Evolutionary conservation across 768 basidiomycete genomes (phyloP), one percentile per base, ranked within the genome.

Genomic region (Candolleomyces aberdarensis): DNA sequence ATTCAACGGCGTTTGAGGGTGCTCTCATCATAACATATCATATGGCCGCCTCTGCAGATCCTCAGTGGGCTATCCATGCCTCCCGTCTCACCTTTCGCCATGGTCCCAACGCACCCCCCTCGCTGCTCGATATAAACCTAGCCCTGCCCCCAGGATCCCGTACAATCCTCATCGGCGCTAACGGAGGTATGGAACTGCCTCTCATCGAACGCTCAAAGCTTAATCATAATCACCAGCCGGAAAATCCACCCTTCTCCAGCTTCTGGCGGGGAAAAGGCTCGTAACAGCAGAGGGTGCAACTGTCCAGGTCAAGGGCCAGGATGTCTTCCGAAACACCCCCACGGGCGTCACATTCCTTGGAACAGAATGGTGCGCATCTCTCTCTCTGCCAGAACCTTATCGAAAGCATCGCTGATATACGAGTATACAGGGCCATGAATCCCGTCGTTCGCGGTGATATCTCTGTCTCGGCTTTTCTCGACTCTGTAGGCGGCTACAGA

Each of bases 401-500:
- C 26, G 26, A 26, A 8, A 19, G 19, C 49, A 47, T 17, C 58
- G 53, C 58, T 58, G 40, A 55, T 63, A 57, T 57, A 36, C 61
- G 41, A 59, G 58, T 13, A 20, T 63, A n/a, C 69, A 92, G 92
- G 92, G 95, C 95, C 0, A 92, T 92, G 87, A 98, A 99, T 74
- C 94, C 96, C 1, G 96, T 98, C 60, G 96, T 98, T 13, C 84
- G 96, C 36, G 80, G 91, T 9, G 97, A 98, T 72, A 96, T 98
- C 63, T 78, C 87, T 36, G 97, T 99, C 3, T 87, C 91, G n/a
- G 80, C 85, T 52, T 99, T 99, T 74, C 79, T 99, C n/a, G 93
- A 99, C 72, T 96, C 94, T 17, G 93, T 99, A 5, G 97, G 97
- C 14, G 97, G 97, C 0, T 98, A 97, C 71, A 82, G 94, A 57